A percentile compares a stretch with the other conserved stretches of the same genome.
Evolutionary conservation across 2,329 filamentous ascomycete genomes (phyloP).

Genomic region (Lomentospora prolificans): DNA sequence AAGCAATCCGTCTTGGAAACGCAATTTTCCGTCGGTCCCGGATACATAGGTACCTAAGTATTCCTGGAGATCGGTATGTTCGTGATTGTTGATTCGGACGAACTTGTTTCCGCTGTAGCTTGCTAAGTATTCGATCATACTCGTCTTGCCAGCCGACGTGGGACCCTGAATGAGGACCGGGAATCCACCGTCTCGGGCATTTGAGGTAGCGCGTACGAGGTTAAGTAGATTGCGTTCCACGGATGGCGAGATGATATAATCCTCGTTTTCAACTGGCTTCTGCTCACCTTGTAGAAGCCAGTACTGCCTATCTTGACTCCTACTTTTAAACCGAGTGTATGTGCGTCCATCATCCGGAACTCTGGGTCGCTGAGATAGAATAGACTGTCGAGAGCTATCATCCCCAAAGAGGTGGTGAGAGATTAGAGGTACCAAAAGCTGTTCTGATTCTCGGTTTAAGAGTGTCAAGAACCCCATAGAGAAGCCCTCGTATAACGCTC

Average conservation of each 20-base stretch:
- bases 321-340: slow-evolving; percentile 71
- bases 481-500: slow-evolving; percentile 89
- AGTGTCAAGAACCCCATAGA: slow-evolving; percentile 96
- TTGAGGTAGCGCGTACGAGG: slow-evolving; percentile 85
- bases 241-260: slow-evolving; percentile 96
- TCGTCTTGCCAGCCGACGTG: slow-evolving; percentile 95
- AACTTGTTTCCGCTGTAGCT: slow-evolving; percentile 95
- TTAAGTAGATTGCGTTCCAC: slow-evolving; percentile 93
- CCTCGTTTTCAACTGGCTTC: slow-evolving; percentile 57
- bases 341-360: slow-evolving; percentile 64
- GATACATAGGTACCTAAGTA: slow-evolving; percentile 94
- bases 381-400: slow-evolving; percentile 41
- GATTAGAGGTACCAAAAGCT: slow-evolving; percentile 68
- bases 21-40: slow-evolving; percentile 69
- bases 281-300: slow-evolving; percentile 75
- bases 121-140: slow-evolving; percentile 98
- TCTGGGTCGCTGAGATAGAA: slow-evolving; percentile 69
- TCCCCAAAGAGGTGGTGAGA: slow-evolving; percentile 68
- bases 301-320: slow-evolving; percentile 60
- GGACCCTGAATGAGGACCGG: slow-evolving; percentile 94
- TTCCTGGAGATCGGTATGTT: slow-evolving; percentile 96
- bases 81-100: slow-evolving; percentile 98
- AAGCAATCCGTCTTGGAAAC: slow-evolving; percentile 86
- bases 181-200: slow-evolving; percentile 54
- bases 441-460: slow-evolving; percentile 72